phyloP scores from a whole-genome alignment of 306 rosid species.

The Trichosanthes cucumerina region DNA sequence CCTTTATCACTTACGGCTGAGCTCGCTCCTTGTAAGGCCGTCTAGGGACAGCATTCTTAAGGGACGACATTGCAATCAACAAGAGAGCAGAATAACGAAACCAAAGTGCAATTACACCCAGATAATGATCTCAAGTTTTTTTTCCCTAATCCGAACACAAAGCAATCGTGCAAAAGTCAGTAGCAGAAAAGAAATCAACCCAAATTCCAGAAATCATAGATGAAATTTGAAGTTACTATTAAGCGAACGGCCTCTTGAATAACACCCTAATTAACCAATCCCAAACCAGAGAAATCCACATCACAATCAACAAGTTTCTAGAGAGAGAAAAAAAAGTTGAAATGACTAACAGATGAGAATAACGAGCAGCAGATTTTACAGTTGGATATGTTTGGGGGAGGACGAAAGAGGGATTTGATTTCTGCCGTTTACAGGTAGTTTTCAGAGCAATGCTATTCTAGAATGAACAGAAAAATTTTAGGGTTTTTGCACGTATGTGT shows the following conservation, averaged over 20 bases:
- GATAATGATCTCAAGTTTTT: neutral
- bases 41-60: slow-evolving; percentile 53
- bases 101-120: neutral
- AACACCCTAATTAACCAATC: neutral
- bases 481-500: neutral
- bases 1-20: slow-evolving; percentile 47
- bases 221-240: neutral
- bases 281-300: neutral
- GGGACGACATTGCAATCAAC: slow-evolving; percentile 48
- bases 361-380: neutral
- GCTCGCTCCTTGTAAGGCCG: slow-evolving; percentile 76
- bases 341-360: neutral
- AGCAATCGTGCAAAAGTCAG: neutral
- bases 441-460: neutral
- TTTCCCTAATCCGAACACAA: neutral
- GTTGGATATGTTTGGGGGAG: neutral
- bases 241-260: neutral
- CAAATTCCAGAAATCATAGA: neutral
- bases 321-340: neutral
- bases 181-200: neutral
- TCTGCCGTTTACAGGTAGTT: neutral
- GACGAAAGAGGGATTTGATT: neutral
- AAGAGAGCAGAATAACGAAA: neutral
- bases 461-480: neutral
- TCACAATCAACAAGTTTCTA: neutral